Evolutionary conservation across 2,329 filamentous ascomycete species (phyloP).

Genomic region (Blumeria graminis): DNA sequence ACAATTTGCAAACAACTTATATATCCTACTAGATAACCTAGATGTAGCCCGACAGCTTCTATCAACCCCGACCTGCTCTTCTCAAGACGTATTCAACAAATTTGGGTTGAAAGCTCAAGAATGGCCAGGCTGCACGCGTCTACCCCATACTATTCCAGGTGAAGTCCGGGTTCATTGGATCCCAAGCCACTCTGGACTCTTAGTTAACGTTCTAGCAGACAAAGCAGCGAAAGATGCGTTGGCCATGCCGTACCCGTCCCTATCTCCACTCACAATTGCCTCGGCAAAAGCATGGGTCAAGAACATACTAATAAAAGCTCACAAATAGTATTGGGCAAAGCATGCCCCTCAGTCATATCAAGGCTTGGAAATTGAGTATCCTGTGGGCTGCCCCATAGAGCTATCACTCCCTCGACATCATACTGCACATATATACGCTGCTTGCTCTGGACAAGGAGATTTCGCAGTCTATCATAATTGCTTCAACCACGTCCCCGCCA

Average conservation of each 20-base stretch:
- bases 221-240: not conserved
- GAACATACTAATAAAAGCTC: not conserved
- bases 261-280: not conserved
- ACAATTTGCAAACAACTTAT: not conserved
- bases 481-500: not conserved
- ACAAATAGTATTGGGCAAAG: not conserved
- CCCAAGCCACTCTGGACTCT: not conserved
- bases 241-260: not conserved
- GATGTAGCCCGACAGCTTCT: not conserved
- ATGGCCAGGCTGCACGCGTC: not conserved
- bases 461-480: not conserved
- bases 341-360: constrained; percentile 1
- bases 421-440: not conserved
- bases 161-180: not conserved
- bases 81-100: not conserved
- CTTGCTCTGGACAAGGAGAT: not conserved
- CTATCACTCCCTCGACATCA: not conserved
- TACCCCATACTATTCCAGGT: not conserved
- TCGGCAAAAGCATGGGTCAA: not conserved
- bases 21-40: not conserved
- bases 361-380: not conserved
- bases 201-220: not conserved
- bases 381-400: not conserved
- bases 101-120: not conserved
- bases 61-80: not conserved